Base-by-base conservation (phyloP, 768 basidiomycete genomes). In the Lactarius akahatsu region DNA sequence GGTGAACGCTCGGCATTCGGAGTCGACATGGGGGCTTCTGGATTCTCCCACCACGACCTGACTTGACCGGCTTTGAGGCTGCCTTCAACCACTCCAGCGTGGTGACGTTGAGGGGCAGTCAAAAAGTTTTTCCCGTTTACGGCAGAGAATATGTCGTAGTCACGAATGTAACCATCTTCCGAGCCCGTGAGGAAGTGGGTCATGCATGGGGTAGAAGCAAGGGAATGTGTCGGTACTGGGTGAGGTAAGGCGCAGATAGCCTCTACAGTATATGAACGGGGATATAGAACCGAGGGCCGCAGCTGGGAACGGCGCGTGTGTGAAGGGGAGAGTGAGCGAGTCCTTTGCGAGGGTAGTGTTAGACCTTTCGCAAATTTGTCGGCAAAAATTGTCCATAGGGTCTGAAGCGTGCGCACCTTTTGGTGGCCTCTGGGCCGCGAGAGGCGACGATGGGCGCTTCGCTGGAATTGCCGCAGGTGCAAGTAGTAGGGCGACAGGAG, bases 41-140 rank as follows among this genome's bases (percentile, higher is more conserved):
- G 84, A 73, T 94, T 95, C 77, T 91, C 92, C 94, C 93, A 98
- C 94, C 96, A 98, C 62, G 80, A 92, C 45, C 89, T 83, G 34
- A 91, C 80, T 65, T 94, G 91, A 0, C 91, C 94, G 13, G 92
- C 86, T 74, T 96, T 96, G 83, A 93, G 91, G 59, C 90, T 88
- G 7, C 93, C 92, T 75, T 96, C 95, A 13, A 96, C 94, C 30
- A 97, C 87, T 62, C 91, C 91, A 56, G 92, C 92, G 69, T 95
- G 91, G 66, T 91, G 88, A 64, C 93, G 81, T 74, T 96, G 94
- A 55, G 92, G 93, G 20, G 93, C 91, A 28, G 90, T 94, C 69
- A 97, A 82, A 71, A 92, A 89, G 41, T 85, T 85, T 73, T 92
- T 91, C 63, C 94, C 88, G 74, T 98, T 98, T 47, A 94, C 89